A percentile compares a stretch with the other conserved stretches of the same genome.
These are phyloP conservation scores for Linnemannia exigua DNA, from an alignment of 192 early-diverging fungal genomes.

Conservation along the genomic window DNA sequence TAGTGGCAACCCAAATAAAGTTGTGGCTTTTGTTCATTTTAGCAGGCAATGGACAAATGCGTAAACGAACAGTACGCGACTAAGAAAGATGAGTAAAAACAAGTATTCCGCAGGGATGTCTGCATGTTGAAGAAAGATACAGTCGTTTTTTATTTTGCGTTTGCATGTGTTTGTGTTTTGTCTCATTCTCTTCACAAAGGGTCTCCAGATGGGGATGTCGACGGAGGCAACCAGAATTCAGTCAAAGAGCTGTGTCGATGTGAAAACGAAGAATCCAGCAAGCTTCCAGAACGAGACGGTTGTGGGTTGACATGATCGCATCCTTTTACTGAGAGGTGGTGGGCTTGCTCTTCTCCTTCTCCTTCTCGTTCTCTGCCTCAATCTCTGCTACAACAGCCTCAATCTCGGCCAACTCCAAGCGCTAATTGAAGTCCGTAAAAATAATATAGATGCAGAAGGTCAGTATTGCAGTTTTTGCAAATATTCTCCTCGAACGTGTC, in stretches of 20 bases:
- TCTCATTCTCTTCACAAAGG: too few species aligned
- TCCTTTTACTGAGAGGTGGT: constrained; percentile 12
- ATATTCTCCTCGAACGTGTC: not conserved
- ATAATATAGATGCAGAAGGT: too few species aligned
- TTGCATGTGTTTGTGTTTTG: too few species aligned
- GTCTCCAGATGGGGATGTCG: too few species aligned
- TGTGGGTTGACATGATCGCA: not conserved
- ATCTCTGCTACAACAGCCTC: constrained; percentile 90
- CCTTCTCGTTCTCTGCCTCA: constrained; percentile 89
- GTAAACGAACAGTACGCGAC: not conserved
- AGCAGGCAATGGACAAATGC: not conserved
- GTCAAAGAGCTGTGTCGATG: not conserved
- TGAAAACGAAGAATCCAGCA: not conserved
- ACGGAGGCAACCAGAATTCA: too few species aligned
- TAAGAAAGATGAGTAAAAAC: too few species aligned
- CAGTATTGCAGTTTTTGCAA: not conserved
- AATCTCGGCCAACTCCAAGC: constrained; percentile 72
- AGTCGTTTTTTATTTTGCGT: too few species aligned
- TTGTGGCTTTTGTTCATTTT: not conserved
- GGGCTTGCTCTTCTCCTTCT: constrained; percentile 71
- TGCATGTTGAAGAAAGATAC: too few species aligned
- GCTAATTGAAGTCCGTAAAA: constrained; percentile 8
- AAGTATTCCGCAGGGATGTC: too few species aligned
- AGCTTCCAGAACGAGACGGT: not conserved
- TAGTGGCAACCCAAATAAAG: not conserved